These are phyloP conservation scores for Penicillium sp. DNA, from an alignment of 2,329 filamentous ascomycete species.

Conservation along the genomic window DNA sequence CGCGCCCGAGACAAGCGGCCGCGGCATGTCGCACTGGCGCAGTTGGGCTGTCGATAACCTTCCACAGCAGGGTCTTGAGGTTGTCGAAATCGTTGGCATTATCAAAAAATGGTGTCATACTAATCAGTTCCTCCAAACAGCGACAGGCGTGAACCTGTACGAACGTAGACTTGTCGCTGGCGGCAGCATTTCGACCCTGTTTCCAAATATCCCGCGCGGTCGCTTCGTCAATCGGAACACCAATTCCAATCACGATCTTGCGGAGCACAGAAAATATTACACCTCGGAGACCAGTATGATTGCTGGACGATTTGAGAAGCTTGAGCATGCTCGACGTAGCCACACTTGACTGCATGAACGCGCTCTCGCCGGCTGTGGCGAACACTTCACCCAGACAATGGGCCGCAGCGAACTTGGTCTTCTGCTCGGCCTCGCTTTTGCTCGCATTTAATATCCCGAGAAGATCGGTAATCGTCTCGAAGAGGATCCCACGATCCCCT, in stretches of 20 bases:
- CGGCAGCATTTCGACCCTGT: conserved; percentile 72
- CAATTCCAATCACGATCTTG: conserved; percentile 73
- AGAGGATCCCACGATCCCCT: conserved; percentile 86
- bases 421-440: conserved; percentile 75
- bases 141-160: conserved; percentile 76
- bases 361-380: conserved; percentile 88
- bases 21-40: conserved; percentile 77
- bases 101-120: conserved; percentile 75
- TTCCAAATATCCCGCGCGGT: conserved; percentile 93
- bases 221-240: conserved; percentile 74
- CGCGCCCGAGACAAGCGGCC: conserved; percentile 77
- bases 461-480: conserved; percentile 91
- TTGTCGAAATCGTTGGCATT: conserved; percentile 89
- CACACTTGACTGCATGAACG: conserved; percentile 75
- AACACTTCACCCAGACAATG: conserved; percentile 86
- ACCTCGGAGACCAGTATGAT: conserved; percentile 76
- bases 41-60: conserved; percentile 75
- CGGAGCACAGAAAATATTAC: conserved; percentile 71
- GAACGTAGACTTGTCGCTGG: conserved; percentile 75
- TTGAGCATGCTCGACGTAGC: conserved; percentile 71
- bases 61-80: conserved; percentile 77
- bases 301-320: conserved; percentile 73
- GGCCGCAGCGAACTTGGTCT: conserved; percentile 81
- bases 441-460: conserved; percentile 67
- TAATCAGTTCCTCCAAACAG: conserved; percentile 71